phyloP scores from a whole-genome alignment of 306 rosid genomes.

The Fragaria nilgerrensis region DNA sequence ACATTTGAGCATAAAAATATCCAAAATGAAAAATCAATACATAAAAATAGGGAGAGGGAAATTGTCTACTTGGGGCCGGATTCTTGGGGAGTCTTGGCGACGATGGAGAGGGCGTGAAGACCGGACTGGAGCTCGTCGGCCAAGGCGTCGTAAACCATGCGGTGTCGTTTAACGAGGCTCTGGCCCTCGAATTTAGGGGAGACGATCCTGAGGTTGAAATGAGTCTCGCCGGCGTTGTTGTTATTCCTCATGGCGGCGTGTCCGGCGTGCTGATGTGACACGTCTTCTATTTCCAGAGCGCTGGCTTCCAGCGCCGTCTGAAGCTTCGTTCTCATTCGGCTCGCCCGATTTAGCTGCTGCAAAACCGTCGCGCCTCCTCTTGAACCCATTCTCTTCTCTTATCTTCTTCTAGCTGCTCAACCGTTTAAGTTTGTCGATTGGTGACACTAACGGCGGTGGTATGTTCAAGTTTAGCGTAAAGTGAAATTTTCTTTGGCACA shows the following conservation, averaged over 20 bases:
- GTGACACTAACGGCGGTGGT: too few relatives aligned
- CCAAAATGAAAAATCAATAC: not conserved
- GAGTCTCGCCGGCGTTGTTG: slow-evolving; percentile 51
- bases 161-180: slow-evolving; percentile 61
- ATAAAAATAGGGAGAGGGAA: not conserved
- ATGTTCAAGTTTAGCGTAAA: too few relatives aligned
- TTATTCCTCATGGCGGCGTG: slow-evolving; percentile 64
- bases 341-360: slow-evolving; percentile 51
- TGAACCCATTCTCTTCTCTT: slow-evolving; percentile 40
- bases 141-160: slow-evolving; percentile 54
- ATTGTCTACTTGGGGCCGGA: slow-evolving; percentile 3
- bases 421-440: too few relatives aligned
- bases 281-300: slow-evolving; percentile 73
- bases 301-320: slow-evolving; percentile 70
- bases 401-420: not conserved
- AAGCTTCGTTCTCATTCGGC: slow-evolving; percentile 59
- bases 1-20: not conserved
- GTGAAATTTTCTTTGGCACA: too few relatives aligned
- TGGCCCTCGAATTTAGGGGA: slow-evolving; percentile 69
- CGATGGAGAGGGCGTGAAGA: slow-evolving; percentile 60
- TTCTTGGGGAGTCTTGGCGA: slow-evolving; percentile 56
- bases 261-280: slow-evolving; percentile 80
- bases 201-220: slow-evolving; percentile 72
- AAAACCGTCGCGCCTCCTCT: slow-evolving; percentile 45
- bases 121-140: slow-evolving; percentile 64